Percentiles rank a stretch among this genome's conserved stretches.
phyloP scores from a whole-genome alignment of 768 basidiomycete genomes.

The Phanerodontia chrysosporium region DNA sequence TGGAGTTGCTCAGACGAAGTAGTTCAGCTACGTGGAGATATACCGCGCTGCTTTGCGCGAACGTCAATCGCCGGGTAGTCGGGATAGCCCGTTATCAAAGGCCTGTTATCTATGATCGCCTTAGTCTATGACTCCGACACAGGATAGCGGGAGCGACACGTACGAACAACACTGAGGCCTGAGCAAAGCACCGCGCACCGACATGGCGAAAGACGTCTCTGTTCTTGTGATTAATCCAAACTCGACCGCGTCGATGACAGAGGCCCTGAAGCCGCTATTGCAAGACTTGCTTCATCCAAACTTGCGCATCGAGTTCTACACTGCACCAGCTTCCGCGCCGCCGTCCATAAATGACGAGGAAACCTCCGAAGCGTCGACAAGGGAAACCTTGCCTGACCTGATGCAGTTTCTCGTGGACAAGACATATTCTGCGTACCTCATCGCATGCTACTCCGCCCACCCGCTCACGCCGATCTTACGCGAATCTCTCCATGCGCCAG shows the following conservation, averaged over 20 bases:
- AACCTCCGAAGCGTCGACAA: constrained; percentile 17
- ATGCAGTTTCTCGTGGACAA: not conserved
- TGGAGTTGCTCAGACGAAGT: too few relatives aligned
- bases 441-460: constrained; percentile 32
- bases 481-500: constrained; percentile 13
- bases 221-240: constrained; percentile 34
- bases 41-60: too few relatives aligned
- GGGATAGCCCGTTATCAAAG: not conserved
- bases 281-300: constrained; percentile 12
- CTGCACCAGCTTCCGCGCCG: constrained; percentile 15
- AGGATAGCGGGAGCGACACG: too few relatives aligned
- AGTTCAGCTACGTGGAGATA: too few relatives aligned
- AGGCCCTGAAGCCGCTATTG: constrained; percentile 18
- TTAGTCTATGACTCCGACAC: too few relatives aligned
- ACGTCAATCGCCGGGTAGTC: not conserved
- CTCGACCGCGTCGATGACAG: constrained; percentile 29
- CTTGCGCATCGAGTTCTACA: constrained; percentile 16
- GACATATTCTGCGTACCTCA: constrained; percentile 19
- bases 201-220: not conserved
- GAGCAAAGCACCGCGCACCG: not conserved
- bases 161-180: too few relatives aligned
- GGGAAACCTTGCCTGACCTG: not conserved
- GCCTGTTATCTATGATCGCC: not conserved
- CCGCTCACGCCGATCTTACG: constrained; percentile 26
- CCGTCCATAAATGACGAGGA: constrained; percentile 19